A percentile compares a stretch with the other conserved stretches of the same genome.
Evolutionary conservation across 176 grass and related monocot species (phyloP).

Genomic region (Aegilops umbellulata): DNA sequence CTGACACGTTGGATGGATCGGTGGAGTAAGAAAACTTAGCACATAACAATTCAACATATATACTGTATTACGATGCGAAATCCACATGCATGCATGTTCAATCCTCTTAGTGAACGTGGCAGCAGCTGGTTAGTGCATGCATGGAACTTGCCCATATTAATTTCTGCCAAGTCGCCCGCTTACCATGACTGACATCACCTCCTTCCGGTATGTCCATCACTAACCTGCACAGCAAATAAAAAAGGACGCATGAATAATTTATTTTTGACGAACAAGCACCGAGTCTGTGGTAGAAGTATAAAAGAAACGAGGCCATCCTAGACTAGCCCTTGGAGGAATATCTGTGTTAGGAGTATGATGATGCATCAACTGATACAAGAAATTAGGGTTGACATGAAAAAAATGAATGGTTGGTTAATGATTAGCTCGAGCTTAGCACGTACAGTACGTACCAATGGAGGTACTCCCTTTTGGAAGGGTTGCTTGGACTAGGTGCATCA

Average conservation of each 20-base stretch:
- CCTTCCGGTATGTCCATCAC: not conserved
- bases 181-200: conserved; percentile 51
- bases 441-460: conserved; percentile 75
- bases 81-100: not conserved
- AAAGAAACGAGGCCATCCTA: too few relatives aligned
- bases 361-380: not conserved
- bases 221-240: not conserved
- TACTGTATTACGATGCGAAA: not conserved
- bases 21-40: not conserved
- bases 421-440: not conserved
- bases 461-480: conserved; percentile 70
- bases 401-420: not conserved
- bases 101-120: not conserved
- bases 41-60: not conserved
- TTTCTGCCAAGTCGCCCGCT: not conserved
- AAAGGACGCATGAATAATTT: too few relatives aligned
- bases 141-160: not conserved
- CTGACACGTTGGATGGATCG: not conserved
- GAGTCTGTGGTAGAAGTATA: too few relatives aligned
- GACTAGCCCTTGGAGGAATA: too few relatives aligned
- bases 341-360: too few relatives aligned
- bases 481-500: conserved; percentile 82
- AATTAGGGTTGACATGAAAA: not conserved
- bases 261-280: too few relatives aligned
- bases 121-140: not conserved